These are phyloP conservation scores for Alternaria alternata DNA, from an alignment of 2,329 filamentous ascomycete genomes.

Conservation along the genomic window DNA sequence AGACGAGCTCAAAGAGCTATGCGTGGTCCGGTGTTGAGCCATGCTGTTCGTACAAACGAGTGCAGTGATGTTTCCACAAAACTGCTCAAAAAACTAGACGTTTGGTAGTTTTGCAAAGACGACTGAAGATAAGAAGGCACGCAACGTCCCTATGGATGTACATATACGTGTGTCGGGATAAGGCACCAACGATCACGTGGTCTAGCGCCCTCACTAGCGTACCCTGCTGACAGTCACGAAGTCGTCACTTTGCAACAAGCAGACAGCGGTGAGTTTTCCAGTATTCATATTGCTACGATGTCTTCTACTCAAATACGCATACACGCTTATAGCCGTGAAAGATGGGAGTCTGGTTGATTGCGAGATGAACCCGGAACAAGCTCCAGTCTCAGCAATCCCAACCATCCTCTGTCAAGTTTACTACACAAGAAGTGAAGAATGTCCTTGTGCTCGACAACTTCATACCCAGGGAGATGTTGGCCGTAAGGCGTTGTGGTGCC, in stretches of 20 bases:
- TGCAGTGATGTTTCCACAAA: background rate
- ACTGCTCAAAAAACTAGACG: background rate
- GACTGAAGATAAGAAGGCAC: background rate
- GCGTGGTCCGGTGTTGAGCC: background rate
- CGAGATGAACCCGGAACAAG: conserved; percentile 2
- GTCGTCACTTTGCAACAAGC: background rate
- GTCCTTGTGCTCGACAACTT: background rate
- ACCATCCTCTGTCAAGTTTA: conserved; percentile 14
- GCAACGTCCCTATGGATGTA: background rate
- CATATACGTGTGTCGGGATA: background rate
- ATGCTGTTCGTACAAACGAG: background rate
- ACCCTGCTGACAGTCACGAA: background rate
- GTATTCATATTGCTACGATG: conserved; percentile 18
- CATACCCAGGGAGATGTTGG: conserved; percentile 11
- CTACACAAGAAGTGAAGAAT: conserved; percentile 32
- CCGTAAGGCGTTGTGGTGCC: conserved; percentile 11
- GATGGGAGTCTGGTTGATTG: background rate
- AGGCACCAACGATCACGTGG: background rate
- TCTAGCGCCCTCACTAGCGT: background rate
- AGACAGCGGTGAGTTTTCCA: background rate
- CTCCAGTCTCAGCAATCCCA: conserved; percentile 3
- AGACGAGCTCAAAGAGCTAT: background rate
- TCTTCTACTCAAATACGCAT: conserved; percentile 13
- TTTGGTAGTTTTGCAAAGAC: background rate
- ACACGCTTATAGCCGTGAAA: conserved; percentile 16